A percentile compares a stretch with the other conserved stretches of the same genome.
phyloP scores from a whole-genome alignment of 2,329 filamentous ascomycete genomes.

The Claviceps sp. region DNA sequence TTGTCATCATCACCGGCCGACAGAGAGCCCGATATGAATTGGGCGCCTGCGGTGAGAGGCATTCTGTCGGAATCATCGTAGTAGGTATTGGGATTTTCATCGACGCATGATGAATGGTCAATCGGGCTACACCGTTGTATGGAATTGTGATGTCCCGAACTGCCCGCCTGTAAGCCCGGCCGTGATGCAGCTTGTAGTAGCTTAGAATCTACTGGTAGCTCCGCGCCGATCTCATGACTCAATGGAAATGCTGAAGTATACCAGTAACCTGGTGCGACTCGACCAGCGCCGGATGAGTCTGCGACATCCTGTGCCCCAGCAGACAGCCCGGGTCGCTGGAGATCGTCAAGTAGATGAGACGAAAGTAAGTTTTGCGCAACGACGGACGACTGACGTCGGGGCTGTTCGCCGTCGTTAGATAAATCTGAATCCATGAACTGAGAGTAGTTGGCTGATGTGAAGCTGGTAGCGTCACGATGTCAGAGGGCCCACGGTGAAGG shows the following conservation, averaged over 20 bases:
- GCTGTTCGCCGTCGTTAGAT: constrained; percentile 12
- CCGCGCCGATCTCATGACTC: constrained; percentile 22
- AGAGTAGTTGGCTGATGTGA: background rate
- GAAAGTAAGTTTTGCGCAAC: constrained; percentile 50
- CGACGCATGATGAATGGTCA: constrained; percentile 17
- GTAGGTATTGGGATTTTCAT: constrained; percentile 19
- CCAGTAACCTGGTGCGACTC: constrained; percentile 39
- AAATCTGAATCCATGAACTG: constrained; percentile 18
- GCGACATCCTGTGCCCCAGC: constrained; percentile 1
- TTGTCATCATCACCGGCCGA: constrained; percentile 26
- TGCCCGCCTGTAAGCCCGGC: constrained; percentile 30
- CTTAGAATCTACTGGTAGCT: constrained; percentile 39
- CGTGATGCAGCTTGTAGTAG: constrained; percentile 42
- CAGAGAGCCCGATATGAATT: constrained; percentile 40
- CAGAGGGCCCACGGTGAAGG: background rate
- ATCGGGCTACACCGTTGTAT: constrained; percentile 18
- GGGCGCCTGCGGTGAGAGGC: constrained; percentile 41
- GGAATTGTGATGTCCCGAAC: constrained; percentile 11
- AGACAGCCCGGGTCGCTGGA: background rate
- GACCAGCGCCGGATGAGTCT: constrained; percentile 15
- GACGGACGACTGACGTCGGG: constrained; percentile 39
- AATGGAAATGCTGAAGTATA: constrained; percentile 29
- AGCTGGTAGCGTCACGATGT: constrained; percentile 2
- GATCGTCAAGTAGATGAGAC: background rate
- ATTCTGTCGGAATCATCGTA: constrained; percentile 44